These are phyloP conservation scores for Penicillium verhagenii DNA, from an alignment of 495 filamentous ascomycete genomes.

Conservation along the genomic window DNA sequence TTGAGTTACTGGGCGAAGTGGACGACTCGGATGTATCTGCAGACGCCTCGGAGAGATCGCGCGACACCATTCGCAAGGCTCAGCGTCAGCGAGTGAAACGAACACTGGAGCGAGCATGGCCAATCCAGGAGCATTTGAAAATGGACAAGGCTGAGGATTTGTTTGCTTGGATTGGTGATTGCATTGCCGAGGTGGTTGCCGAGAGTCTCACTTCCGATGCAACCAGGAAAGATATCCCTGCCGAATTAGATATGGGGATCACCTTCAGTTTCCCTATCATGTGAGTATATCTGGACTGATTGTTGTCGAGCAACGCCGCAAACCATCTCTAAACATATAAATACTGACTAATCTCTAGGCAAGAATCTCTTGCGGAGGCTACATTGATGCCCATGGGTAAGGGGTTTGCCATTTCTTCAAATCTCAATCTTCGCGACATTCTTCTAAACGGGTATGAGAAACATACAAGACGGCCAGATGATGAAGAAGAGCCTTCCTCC, in stretches of 20 bases:
- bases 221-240: slow-evolving; percentile 42
- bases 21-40: slow-evolving; percentile 35
- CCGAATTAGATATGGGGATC: slow-evolving; percentile 71
- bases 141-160: slow-evolving; percentile 71
- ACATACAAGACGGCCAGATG: slow-evolving; percentile 46
- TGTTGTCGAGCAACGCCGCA: neutral
- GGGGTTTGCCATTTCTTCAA: slow-evolving; percentile 74
- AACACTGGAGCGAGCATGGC: slow-evolving; percentile 70
- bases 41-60: slow-evolving; percentile 37
- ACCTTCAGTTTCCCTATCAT: slow-evolving; percentile 87
- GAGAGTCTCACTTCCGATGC: slow-evolving; percentile 47
- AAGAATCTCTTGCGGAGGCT: slow-evolving; percentile 71
- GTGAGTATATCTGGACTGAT: slow-evolving; percentile 40
- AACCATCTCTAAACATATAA: neutral
- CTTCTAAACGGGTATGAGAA: slow-evolving; percentile 67
- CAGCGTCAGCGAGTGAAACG: slow-evolving; percentile 54
- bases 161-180: slow-evolving; percentile 77
- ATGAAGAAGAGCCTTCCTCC: slow-evolving; percentile 44
- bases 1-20: slow-evolving; percentile 61
- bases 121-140: slow-evolving; percentile 76
- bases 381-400: slow-evolving; percentile 87
- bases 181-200: slow-evolving; percentile 70
- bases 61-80: slow-evolving; percentile 45
- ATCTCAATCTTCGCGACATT: slow-evolving; percentile 69
- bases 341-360: slow-evolving; percentile 47